Conservation (phyloP, 805 yeast species). For the Lachancea nothofagi region DNA sequence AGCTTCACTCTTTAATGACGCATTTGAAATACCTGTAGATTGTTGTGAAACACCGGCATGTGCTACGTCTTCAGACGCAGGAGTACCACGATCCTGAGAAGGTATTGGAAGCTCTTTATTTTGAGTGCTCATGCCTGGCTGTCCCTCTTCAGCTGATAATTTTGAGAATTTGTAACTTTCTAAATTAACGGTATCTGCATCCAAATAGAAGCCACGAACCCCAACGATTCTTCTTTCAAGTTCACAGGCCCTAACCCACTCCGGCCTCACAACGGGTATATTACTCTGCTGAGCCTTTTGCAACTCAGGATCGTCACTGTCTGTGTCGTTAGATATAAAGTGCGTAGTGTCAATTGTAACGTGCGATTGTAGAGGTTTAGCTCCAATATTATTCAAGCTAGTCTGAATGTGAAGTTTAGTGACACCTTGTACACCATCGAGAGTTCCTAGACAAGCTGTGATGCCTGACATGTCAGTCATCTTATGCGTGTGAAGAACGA, state of each 20-base stretch:
- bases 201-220: slow-evolving; percentile 77
- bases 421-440: slow-evolving; percentile 49
- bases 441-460: slow-evolving; percentile 81
- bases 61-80: not conserved
- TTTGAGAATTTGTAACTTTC: slow-evolving; percentile 42
- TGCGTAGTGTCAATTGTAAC: slow-evolving; percentile 93
- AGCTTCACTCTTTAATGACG: not conserved
- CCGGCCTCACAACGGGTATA: slow-evolving; percentile 92
- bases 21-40: not conserved
- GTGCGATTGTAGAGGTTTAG: slow-evolving; percentile 65
- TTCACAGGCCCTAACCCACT: slow-evolving; percentile 94
- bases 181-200: slow-evolving; percentile 43
- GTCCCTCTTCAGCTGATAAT: not conserved
- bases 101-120: not conserved
- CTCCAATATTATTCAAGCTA: slow-evolving; percentile 68
- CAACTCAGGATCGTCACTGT: slow-evolving; percentile 44
- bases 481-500: slow-evolving; percentile 79
- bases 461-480: slow-evolving; percentile 95
- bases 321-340: slow-evolving; percentile 49
- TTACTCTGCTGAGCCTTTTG: slow-evolving; percentile 76
- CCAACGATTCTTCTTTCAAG: slow-evolving; percentile 85
- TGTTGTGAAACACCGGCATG: not conserved
- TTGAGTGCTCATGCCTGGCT: not conserved
- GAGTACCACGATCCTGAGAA: not conserved
- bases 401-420: slow-evolving; percentile 52